phyloP scores from a whole-genome alignment of 2,329 filamentous ascomycete species.

The Trichoderma asperellum region DNA sequence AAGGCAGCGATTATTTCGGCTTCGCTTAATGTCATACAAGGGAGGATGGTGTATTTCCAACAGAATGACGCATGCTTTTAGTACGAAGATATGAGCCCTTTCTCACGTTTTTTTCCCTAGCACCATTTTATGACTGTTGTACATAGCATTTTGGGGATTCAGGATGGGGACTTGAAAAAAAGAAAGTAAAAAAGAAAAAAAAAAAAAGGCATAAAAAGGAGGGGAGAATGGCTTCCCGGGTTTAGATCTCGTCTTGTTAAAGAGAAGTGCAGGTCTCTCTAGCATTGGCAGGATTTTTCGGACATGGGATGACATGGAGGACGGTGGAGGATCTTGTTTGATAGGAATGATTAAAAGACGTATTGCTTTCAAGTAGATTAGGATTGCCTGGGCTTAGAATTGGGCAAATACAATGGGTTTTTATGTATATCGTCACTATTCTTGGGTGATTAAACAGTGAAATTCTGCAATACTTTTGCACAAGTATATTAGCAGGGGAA shows the following conservation, averaged over 20 bases:
- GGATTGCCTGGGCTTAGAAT: constrained; percentile 23
- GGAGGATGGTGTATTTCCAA: background rate
- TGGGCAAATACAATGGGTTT: constrained; percentile 24
- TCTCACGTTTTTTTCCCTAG: background rate
- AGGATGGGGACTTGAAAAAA: background rate
- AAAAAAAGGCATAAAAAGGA: background rate
- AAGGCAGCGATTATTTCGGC: constrained; percentile 95
- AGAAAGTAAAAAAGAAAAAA: background rate
- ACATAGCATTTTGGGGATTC: constrained; percentile 25
- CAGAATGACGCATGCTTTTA: background rate
- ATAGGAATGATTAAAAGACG: constrained; percentile 29
- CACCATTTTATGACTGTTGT: constrained; percentile 27
- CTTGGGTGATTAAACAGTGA: background rate
- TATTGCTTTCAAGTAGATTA: constrained; percentile 26
- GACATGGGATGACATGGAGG: constrained; percentile 22
- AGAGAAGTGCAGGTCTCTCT: constrained; percentile 44
- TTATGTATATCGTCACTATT: background rate
- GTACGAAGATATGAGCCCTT: background rate
- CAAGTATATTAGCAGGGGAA: background rate
- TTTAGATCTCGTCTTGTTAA: constrained; percentile 22
- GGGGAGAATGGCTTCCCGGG: background rate
- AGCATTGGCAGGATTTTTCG: constrained; percentile 18
- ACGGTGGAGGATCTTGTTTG: constrained; percentile 10
- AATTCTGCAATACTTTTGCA: background rate
- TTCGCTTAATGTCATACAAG: constrained; percentile 70